A percentile compares a stretch with the other conserved stretches of the same genome.
Evolutionary conservation across 371 early-diverging fungal genomes (phyloP).

Genomic region (Parasitella parasitica): DNA sequence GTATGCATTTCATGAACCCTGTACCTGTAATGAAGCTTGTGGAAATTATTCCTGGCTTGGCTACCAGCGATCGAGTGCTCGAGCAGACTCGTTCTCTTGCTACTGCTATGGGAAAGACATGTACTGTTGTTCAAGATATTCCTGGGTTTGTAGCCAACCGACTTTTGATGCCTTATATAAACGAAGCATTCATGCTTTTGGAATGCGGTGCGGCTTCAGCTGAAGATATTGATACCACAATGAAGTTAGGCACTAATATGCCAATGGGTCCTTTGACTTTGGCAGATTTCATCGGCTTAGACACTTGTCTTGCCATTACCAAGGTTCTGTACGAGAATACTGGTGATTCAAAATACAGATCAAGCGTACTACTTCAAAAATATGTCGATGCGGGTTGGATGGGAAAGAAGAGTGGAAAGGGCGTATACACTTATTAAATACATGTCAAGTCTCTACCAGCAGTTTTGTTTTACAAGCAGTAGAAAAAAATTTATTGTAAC

Average conservation of each 20-base stretch:
- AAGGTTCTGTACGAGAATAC: constrained; percentile 90
- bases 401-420: constrained; percentile 90
- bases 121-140: constrained; percentile 84
- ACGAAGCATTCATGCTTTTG: constrained; percentile 90
- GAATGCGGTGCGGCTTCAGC: constrained; percentile 89
- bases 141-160: constrained; percentile 98
- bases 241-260: constrained; percentile 95
- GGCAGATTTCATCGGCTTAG: constrained; percentile 97
- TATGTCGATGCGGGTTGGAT: constrained; percentile 98
- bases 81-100: constrained; percentile 77
- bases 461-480: too few relatives aligned
- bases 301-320: constrained; percentile 97
- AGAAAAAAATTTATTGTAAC: background rate
- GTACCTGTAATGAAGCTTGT: constrained; percentile 98
- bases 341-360: constrained; percentile 97
- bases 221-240: constrained; percentile 97
- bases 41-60: constrained; percentile 94
- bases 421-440: constrained; percentile 79
- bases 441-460: too few relatives aligned
- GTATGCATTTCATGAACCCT: constrained; percentile 95
- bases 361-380: constrained; percentile 87
- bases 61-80: constrained; percentile 74
- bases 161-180: constrained; percentile 98
- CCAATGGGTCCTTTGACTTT: constrained; percentile 98
- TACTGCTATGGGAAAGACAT: constrained; percentile 89